Conservation (phyloP, 2,329 filamentous ascomycete species). For the Cordyceps fumosorosea region DNA sequence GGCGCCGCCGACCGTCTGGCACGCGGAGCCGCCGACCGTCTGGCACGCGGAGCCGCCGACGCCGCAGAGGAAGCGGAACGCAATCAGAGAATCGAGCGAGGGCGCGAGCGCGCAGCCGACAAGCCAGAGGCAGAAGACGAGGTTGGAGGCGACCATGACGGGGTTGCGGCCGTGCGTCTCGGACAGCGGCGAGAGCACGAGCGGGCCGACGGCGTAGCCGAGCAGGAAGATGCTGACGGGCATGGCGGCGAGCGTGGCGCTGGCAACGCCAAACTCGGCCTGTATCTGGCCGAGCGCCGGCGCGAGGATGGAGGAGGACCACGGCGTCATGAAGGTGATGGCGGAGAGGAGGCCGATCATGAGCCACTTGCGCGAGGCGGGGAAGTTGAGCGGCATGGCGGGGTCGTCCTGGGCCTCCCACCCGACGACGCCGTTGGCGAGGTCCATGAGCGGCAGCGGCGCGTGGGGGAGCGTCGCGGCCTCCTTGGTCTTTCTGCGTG, state of each 20-base stretch:
- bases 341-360: constrained; percentile 48
- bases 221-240: constrained; percentile 57
- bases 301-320: constrained; percentile 55
- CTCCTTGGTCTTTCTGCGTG: constrained; percentile 21
- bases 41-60: constrained; percentile 50
- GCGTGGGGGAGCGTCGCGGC: constrained; percentile 24
- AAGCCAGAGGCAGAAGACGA: constrained; percentile 55
- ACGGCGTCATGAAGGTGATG: constrained; percentile 60
- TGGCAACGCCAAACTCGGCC: constrained; percentile 33
- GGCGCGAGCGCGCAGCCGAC: constrained; percentile 58
- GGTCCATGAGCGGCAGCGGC: constrained; percentile 41
- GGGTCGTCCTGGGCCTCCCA: constrained; percentile 56
- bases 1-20: constrained; percentile 47
- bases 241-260: constrained; percentile 38
- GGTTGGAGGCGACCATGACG: constrained; percentile 50
- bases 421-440: constrained; percentile 48
- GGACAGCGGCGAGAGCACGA: constrained; percentile 50
- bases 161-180: constrained; percentile 59
- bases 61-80: constrained; percentile 54
- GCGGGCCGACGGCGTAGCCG: constrained; percentile 51
- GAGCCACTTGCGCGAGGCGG: constrained; percentile 48
- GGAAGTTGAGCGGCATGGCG: constrained; percentile 53
- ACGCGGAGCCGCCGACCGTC: constrained; percentile 50
- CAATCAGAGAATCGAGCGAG: constrained; percentile 45
- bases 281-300: constrained; percentile 43